Conservation (phyloP, 225 moss, liverwort and hornwort genomes). For the Polytrichum commune region DNA sequence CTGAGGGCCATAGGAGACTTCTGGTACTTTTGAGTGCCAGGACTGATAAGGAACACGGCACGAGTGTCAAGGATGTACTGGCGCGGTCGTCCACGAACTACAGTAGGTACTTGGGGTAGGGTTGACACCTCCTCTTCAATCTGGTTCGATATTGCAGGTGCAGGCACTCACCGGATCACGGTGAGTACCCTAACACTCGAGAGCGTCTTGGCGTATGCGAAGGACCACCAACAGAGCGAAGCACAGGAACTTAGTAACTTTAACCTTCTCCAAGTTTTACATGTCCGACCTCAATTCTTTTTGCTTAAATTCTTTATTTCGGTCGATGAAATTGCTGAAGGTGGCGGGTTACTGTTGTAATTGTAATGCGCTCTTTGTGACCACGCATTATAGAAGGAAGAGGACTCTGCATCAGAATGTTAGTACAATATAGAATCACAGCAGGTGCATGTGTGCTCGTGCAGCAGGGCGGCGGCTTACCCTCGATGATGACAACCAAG, state of each 20-base stretch:
- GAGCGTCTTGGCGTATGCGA: too few species aligned
- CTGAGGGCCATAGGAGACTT: slow-evolving; percentile 6
- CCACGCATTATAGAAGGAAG: too few species aligned
- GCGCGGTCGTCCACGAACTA: too few species aligned
- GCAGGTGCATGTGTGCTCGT: slow-evolving; percentile 1
- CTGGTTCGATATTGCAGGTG: too few species aligned
- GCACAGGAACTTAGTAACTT: background rate
- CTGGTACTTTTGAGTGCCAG: slow-evolving; percentile 32
- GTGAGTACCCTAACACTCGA: too few species aligned
- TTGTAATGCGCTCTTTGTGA: background rate
- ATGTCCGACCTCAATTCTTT: background rate
- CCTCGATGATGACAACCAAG: slow-evolving; percentile 32
- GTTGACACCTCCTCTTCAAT: too few species aligned
- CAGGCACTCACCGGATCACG: too few species aligned
- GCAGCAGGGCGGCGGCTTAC: slow-evolving; percentile 29
- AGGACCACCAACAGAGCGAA: background rate
- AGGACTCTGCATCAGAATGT: too few species aligned
- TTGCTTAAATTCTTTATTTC: background rate
- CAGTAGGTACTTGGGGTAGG: too few species aligned
- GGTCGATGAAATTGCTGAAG: background rate
- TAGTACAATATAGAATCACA: too few species aligned
- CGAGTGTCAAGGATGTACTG: too few species aligned
- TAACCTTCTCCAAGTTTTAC: background rate
- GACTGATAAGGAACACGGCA: slow-evolving; percentile 43
- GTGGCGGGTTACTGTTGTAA: background rate